Conservation (phyloP, 495 filamentous ascomycete species). For the Neurospora africana region DNA sequence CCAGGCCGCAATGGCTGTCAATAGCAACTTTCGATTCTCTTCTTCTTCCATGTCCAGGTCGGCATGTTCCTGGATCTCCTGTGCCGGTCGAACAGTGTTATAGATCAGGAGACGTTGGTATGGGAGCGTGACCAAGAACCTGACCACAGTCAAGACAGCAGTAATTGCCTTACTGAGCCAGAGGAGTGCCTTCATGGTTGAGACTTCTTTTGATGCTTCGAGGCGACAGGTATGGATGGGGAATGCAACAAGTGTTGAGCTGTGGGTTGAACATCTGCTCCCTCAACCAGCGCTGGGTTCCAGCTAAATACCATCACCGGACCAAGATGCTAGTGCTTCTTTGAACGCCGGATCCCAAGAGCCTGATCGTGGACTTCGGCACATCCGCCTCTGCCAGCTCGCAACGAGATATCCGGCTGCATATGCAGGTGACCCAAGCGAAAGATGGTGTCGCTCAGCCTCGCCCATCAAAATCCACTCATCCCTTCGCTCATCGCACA, state of each 20-base stretch:
- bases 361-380: neutral
- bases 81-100: neutral
- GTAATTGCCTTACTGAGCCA: neutral
- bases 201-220: neutral
- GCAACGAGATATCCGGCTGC: neutral
- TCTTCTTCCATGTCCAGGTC: neutral
- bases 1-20: neutral
- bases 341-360: neutral
- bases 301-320: neutral
- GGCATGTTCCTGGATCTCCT: neutral
- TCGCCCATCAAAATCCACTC: neutral
- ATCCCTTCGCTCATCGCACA: neutral
- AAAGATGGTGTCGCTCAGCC: neutral
- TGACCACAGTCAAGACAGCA: neutral
- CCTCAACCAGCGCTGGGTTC: neutral
- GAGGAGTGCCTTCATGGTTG: neutral
- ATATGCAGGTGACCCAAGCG: neutral
- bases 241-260: neutral
- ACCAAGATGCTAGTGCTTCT: too few relatives aligned
- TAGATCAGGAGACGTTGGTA: slow-evolving; percentile 4
- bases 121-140: neutral
- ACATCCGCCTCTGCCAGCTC: neutral
- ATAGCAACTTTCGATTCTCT: neutral
- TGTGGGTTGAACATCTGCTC: neutral
- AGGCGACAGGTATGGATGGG: neutral